Conservation (phyloP, 2,329 filamentous ascomycete species). For the Aspergillus sp. region DNA sequence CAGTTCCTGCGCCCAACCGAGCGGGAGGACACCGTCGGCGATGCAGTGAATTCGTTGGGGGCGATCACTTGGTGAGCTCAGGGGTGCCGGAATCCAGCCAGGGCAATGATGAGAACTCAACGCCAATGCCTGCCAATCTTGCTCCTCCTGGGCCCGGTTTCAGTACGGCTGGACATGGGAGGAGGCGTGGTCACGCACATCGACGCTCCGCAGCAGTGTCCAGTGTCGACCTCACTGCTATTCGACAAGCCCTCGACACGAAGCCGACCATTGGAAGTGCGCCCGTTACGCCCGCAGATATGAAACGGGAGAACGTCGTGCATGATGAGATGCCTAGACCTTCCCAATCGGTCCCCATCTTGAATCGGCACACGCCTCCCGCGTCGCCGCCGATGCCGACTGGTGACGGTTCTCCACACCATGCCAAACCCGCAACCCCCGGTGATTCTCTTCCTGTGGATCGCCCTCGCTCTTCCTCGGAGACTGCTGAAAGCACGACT, state of each 20-base stretch:
- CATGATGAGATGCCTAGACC: constrained; percentile 26
- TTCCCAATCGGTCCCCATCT: constrained; percentile 29
- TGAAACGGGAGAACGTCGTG: constrained; percentile 18
- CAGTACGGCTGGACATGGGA: constrained; percentile 45
- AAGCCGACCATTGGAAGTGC: constrained; percentile 56
- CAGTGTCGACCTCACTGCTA: constrained; percentile 67
- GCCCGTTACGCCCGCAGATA: constrained; percentile 45
- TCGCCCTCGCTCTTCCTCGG: constrained; percentile 74
- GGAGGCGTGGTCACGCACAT: constrained; percentile 67
- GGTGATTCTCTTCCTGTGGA: constrained; percentile 46
- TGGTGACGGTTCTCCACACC: constrained; percentile 6
- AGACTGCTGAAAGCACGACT: constrained; percentile 70
- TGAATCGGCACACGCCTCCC: constrained; percentile 27
- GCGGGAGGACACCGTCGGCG: constrained; percentile 66
- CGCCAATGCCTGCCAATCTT: constrained; percentile 18
- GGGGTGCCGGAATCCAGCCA: constrained; percentile 57
- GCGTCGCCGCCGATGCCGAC: constrained; percentile 25
- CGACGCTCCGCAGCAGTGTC: constrained; percentile 78
- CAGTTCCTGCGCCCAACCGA: constrained; percentile 46
- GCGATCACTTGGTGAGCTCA: constrained; percentile 48
- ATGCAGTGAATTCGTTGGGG: constrained; percentile 82
- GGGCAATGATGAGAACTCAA: constrained; percentile 17
- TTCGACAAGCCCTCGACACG: constrained; percentile 41
- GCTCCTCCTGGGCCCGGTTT: constrained; percentile 30
- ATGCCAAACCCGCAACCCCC: constrained; percentile 6